Conservation (phyloP, 495 filamentous ascomycete genomes). For the Neurospora pannonica region DNA sequence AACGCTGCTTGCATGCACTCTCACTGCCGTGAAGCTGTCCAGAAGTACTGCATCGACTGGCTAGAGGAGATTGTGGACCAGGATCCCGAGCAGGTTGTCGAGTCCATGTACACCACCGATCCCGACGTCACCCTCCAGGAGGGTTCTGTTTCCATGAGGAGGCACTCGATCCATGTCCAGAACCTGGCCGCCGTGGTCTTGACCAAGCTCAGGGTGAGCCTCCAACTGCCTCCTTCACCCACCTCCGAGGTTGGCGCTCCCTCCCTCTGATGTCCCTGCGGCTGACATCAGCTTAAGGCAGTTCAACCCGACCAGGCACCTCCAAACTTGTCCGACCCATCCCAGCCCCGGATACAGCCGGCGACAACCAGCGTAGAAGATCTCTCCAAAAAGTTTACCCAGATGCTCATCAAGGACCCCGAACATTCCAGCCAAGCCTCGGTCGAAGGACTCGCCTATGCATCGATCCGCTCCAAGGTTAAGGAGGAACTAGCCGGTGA, state of each 20-base stretch:
- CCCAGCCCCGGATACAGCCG: conserved; percentile 32
- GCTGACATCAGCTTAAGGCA: conserved; percentile 46
- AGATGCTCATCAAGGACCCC: conserved; percentile 56
- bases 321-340: conserved; percentile 31
- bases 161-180: conserved; percentile 42
- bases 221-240: conserved; percentile 2
- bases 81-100: conserved; percentile 51
- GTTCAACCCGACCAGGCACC: conserved; percentile 25
- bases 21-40: conserved; percentile 67
- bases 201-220: conserved; percentile 58
- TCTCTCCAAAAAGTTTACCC: conserved; percentile 68
- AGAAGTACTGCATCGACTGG: conserved; percentile 73
- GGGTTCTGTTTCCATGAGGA: conserved; percentile 37
- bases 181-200: conserved; percentile 76
- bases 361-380: conserved; percentile 54
- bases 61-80: conserved; percentile 67
- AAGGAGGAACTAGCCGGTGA: conserved; percentile 72
- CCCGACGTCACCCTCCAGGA: conserved; percentile 26
- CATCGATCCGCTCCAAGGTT: conserved; percentile 69
- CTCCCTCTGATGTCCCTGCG: conserved; percentile 20
- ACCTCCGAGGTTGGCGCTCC: conserved; percentile 4
- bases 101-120: conserved; percentile 29
- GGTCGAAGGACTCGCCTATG: conserved; percentile 89
- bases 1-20: conserved; percentile 81
- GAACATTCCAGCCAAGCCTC: conserved; percentile 51